Evolutionary conservation across 768 basidiomycete genomes (phyloP), one percentile per base, ranked within the genome.

Genomic region (Amanita rubescens): DNA sequence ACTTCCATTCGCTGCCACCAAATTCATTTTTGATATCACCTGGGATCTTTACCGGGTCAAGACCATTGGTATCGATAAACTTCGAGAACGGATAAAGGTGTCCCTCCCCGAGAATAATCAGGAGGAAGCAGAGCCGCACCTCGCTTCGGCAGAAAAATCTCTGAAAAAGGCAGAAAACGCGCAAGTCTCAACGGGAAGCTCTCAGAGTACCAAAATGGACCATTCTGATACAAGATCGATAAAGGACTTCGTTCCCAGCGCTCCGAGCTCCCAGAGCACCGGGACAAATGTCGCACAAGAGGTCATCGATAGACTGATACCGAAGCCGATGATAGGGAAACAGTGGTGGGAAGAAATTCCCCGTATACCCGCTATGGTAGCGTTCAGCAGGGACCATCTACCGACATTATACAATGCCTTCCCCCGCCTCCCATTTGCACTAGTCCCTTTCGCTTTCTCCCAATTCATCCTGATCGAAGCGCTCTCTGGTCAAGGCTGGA

Each of bases 381-480:
- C 14, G 15, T 51, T 48, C 32, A 27, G 38, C 50, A 25, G 50
- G 51, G 34, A 46, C 35, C 53, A 58, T 67, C 56, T 22, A 70
- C 92, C 91, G 0, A 93, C 88, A 1, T 73, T 87, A 56, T 74
- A 77, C 64, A 79, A 78, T 9, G 79, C 82, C 19, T 69, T 84
- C 19, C 76, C 81, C 0, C 79, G 85, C 17, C 74, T 94, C 0
- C 94, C 93, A 0, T 82, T 93, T 55, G 77, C 82, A 11, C 80
- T 96, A 6, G 72, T 96, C 14, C 91, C 91, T 0, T 98, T 98
- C 63, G 90, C 93, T 0, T 93, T 97, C 64, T 85, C 87, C 0
- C 92, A 94, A 68, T 97, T 98, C 71, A 91, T 97, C 59, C 80
- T 98, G 53, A 90, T 95, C 54, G 87, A 94, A 63, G 88, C 78